Conservation (phyloP, 768 basidiomycete genomes). For the Rhizopogon sp. region DNA sequence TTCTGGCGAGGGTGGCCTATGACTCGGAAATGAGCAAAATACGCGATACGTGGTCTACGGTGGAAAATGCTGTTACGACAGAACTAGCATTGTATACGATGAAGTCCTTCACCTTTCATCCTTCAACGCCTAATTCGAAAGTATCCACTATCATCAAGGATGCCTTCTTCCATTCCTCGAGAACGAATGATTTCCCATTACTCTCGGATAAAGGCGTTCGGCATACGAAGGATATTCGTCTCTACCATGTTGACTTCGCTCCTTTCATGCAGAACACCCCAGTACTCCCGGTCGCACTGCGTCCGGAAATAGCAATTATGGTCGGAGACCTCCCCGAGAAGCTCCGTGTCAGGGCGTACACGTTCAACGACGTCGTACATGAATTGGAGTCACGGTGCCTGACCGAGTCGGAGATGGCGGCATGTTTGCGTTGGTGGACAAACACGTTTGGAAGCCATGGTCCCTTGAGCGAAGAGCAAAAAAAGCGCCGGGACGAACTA, state of each 20-base stretch:
- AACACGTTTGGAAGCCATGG: constrained; percentile 11
- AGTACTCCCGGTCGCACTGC: constrained; percentile 34
- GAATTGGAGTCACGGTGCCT: constrained; percentile 69
- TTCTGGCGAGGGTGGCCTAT: constrained; percentile 76
- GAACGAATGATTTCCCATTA: constrained; percentile 53
- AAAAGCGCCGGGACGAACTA: background rate
- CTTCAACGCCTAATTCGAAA: constrained; percentile 76
- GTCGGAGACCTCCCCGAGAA: constrained; percentile 55
- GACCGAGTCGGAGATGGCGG: constrained; percentile 62
- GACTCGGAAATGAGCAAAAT: constrained; percentile 70
- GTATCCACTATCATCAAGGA: constrained; percentile 66
- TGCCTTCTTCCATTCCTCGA: constrained; percentile 68
- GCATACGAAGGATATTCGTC: constrained; percentile 38
- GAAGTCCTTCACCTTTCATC: constrained; percentile 81
- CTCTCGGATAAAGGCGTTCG: constrained; percentile 74
- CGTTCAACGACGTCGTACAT: constrained; percentile 71
- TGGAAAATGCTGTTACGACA: background rate
- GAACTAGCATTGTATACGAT: constrained; percentile 60
- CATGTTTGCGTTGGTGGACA: constrained; percentile 83
- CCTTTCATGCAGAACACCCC: constrained; percentile 36
- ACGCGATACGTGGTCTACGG: constrained; percentile 24
- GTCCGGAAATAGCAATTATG: constrained; percentile 39
- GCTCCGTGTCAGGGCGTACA: constrained; percentile 61
- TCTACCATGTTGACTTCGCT: too few species aligned
- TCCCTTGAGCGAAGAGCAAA: background rate